Conservation (phyloP, 2,329 filamentous ascomycete species). For the Colletotrichum ledebouriae region DNA sequence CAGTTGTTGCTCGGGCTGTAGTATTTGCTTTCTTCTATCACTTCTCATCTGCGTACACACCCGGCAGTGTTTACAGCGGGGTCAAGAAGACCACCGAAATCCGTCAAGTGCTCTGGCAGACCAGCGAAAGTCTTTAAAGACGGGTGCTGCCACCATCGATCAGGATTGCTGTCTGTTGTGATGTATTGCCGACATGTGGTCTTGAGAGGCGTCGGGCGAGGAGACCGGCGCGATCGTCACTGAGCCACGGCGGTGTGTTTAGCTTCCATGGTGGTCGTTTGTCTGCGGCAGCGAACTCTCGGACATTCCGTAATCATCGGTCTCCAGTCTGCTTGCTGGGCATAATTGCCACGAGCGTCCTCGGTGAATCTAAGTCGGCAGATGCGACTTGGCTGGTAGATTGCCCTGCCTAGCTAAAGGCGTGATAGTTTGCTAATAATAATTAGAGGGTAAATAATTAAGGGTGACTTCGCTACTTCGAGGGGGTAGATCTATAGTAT, state of each 20-base stretch:
- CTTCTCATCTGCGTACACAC: slow-evolving; percentile 12
- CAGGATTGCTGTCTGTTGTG: neutral
- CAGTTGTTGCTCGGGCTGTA: neutral
- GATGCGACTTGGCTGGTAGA: slow-evolving; percentile 10
- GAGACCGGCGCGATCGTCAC: no score
- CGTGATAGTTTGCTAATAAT: no score
- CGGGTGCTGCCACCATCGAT: no score
- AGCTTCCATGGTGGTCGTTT: neutral
- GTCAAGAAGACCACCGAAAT: neutral
- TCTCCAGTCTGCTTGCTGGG: neutral
- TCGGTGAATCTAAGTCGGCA: slow-evolving; percentile 14
- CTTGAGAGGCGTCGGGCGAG: neutral
- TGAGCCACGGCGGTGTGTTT: no score
- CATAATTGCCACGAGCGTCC: slow-evolving; percentile 4
- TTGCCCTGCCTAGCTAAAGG: neutral
- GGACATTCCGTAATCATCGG: neutral
- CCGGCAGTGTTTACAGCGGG: neutral
- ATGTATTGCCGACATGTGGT: neutral
- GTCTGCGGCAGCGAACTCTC: neutral
- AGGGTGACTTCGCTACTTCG: no score
- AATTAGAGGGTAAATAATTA: no score
- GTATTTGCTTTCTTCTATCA: neutral
- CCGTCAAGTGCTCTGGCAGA: neutral
- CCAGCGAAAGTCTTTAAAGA: no score
- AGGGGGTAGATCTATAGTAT: no score